Conservation (phyloP, 1,284 basidiomycete genomes). For the Austroboletus novae-zelandiae region DNA sequence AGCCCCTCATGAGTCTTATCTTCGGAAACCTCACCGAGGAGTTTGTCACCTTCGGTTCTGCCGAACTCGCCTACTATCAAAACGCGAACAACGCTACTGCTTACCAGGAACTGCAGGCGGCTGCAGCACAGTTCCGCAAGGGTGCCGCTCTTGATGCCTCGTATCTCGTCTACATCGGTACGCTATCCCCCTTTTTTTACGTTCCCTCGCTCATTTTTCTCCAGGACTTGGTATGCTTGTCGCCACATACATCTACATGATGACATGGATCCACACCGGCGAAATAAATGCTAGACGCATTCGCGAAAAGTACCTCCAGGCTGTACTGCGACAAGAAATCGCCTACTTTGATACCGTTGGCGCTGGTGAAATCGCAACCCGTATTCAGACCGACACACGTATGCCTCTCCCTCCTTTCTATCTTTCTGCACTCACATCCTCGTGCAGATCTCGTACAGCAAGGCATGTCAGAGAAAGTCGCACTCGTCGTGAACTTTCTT, state of each 20-base stretch:
- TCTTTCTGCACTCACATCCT: background rate
- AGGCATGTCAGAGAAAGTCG: conserved; percentile 87
- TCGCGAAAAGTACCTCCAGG: conserved; percentile 71
- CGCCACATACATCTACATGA: conserved; percentile 81
- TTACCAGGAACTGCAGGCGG: conserved; percentile 34
- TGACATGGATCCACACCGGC: conserved; percentile 84
- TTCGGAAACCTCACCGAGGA: conserved; percentile 78
- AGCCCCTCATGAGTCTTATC: conserved; percentile 82
- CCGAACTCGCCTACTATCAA: conserved; percentile 21
- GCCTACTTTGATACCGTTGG: conserved; percentile 93
- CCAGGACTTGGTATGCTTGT: conserved; percentile 65
- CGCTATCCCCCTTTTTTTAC: conserved; percentile 24
- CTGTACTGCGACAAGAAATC: conserved; percentile 81
- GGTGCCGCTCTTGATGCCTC: conserved; percentile 55
- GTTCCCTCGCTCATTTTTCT: background rate
- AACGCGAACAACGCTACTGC: conserved; percentile 19
- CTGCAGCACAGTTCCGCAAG: conserved; percentile 52
- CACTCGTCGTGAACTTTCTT: conserved; percentile 61
- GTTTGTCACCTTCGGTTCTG: conserved; percentile 64
- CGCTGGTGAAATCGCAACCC: conserved; percentile 92
- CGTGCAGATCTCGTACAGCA: conserved; percentile 77
- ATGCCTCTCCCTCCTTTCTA: conserved; percentile 24
- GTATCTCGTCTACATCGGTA: conserved; percentile 71
- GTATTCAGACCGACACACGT: conserved; percentile 94
- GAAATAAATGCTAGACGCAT: conserved; percentile 88